Evolutionary conservation across 2,329 filamentous ascomycete genomes (phyloP).

Genomic region (Penicillium sp.): DNA sequence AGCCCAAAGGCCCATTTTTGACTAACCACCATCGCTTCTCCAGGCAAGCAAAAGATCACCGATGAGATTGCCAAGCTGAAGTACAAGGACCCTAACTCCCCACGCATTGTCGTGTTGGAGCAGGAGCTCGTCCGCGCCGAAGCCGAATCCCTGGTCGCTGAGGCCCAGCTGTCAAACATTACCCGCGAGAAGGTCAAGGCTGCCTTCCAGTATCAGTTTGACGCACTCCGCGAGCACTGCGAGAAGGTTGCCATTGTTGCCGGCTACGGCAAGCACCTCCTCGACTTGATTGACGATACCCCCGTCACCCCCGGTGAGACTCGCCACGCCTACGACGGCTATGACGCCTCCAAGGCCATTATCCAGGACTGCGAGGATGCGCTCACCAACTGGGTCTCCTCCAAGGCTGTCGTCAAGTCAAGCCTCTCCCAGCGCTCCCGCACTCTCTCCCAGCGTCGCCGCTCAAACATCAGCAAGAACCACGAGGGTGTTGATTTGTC

Average conservation of each 20-base stretch:
- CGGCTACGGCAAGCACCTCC: conserved; percentile 95
- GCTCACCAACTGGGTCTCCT: conserved; percentile 92
- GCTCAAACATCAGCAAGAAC: conserved; percentile 65
- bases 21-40: conserved; percentile 6
- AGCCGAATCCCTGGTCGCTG: conserved; percentile 96
- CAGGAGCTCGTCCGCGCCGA: conserved; percentile 98
- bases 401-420: conserved; percentile 82
- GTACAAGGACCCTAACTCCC: conserved; percentile 99
- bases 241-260: conserved; percentile 98
- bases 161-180: conserved; percentile 98
- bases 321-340: conserved; percentile 91
- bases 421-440: conserved; percentile 85
- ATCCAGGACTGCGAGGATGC: conserved; percentile 99
- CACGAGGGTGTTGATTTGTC: conserved; percentile 79
- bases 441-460: conserved; percentile 80
- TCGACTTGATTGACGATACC: conserved; percentile 93
- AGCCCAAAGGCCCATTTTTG: neutral
- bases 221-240: conserved; percentile 93
- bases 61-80: conserved; percentile 98
- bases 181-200: conserved; percentile 99
- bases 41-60: conserved; percentile 98
- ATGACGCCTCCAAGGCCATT: conserved; percentile 96
- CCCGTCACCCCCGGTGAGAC: conserved; percentile 97
- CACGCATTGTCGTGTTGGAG: conserved; percentile 95
- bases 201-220: conserved; percentile 96